Evolutionary conservation across 2,329 filamentous ascomycete species (phyloP).

Genomic region (Talaromyces piceae): DNA sequence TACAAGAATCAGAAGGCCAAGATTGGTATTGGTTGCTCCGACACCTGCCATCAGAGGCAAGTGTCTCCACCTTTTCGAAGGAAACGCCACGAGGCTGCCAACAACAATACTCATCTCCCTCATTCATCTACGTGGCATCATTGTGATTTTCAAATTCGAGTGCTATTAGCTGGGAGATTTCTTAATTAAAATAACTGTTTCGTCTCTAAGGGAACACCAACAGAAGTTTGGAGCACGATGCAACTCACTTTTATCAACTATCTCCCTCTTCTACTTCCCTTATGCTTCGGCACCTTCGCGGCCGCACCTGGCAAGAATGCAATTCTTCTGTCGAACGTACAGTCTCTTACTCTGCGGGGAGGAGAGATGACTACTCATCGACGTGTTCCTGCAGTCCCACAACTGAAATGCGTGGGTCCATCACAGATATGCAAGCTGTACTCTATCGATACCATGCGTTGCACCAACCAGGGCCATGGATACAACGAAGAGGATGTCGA

Average conservation of each 20-base stretch:
- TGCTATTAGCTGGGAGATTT: background rate
- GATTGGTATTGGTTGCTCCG: background rate
- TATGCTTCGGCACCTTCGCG: conserved; percentile 13
- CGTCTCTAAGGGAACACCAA: background rate
- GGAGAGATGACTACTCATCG: conserved; percentile 64
- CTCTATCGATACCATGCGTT: conserved; percentile 75
- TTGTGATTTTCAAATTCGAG: background rate
- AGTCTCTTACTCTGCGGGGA: conserved; percentile 68
- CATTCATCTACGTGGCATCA: background rate
- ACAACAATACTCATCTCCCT: background rate
- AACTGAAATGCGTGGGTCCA: conserved; percentile 69
- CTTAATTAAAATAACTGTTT: background rate
- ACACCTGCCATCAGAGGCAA: background rate
- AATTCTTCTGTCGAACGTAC: conserved; percentile 59
- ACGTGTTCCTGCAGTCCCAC: conserved; percentile 66
- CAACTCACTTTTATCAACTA: background rate
- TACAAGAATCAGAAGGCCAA: background rate
- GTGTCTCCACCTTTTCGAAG: background rate
- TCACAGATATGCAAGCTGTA: conserved; percentile 60
- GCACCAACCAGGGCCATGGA: conserved; percentile 73
- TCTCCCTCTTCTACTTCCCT: conserved; percentile 12
- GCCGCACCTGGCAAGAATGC: conserved; percentile 37
- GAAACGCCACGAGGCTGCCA: background rate
- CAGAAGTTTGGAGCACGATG: background rate
- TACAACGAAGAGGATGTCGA: conserved; percentile 77